phyloP scores from a whole-genome alignment of 768 basidiomycete species.

The Leccinum sublutescens region DNA sequence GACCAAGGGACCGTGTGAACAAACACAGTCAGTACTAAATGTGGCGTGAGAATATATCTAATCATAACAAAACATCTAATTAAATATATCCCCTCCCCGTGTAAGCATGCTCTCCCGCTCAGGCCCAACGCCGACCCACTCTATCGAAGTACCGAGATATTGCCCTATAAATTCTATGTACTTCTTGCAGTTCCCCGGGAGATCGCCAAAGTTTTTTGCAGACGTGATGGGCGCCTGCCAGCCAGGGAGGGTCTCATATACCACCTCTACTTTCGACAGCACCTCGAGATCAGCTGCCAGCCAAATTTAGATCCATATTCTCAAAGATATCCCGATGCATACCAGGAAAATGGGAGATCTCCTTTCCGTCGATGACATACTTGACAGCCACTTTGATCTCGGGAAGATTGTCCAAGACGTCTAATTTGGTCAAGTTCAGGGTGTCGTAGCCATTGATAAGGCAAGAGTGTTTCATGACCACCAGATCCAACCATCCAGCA shows the following conservation, averaged over 20 bases:
- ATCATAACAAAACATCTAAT: slow-evolving; percentile 13
- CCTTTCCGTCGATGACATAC: slow-evolving; percentile 75
- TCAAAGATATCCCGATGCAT: slow-evolving; percentile 19
- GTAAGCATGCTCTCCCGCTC: slow-evolving; percentile 75
- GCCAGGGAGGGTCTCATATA: slow-evolving; percentile 86
- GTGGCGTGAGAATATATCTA: slow-evolving; percentile 26
- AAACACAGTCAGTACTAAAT: slow-evolving; percentile 3
- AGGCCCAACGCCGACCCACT: slow-evolving; percentile 95
- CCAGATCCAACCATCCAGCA: slow-evolving; percentile 97
- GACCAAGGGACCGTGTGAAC: slow-evolving; percentile 22
- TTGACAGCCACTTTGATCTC: slow-evolving; percentile 88
- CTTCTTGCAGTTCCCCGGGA: slow-evolving; percentile 81
- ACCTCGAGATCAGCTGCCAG: slow-evolving; percentile 77
- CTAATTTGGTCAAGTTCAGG: slow-evolving; percentile 95
- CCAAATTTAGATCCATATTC: background rate
- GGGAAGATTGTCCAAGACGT: slow-evolving; percentile 78
- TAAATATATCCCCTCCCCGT: slow-evolving; percentile 15
- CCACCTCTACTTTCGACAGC: slow-evolving; percentile 76
- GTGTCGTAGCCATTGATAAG: slow-evolving; percentile 94
- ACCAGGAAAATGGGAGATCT: slow-evolving; percentile 88
- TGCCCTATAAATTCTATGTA: slow-evolving; percentile 88
- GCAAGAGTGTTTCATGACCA: slow-evolving; percentile 89
- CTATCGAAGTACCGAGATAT: slow-evolving; percentile 67
- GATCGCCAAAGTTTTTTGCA: slow-evolving; percentile 59
- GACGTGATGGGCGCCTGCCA: slow-evolving; percentile 81